phyloP scores from a whole-genome alignment of 176 grass and related monocot genomes.

The Oryza glaberrima region DNA sequence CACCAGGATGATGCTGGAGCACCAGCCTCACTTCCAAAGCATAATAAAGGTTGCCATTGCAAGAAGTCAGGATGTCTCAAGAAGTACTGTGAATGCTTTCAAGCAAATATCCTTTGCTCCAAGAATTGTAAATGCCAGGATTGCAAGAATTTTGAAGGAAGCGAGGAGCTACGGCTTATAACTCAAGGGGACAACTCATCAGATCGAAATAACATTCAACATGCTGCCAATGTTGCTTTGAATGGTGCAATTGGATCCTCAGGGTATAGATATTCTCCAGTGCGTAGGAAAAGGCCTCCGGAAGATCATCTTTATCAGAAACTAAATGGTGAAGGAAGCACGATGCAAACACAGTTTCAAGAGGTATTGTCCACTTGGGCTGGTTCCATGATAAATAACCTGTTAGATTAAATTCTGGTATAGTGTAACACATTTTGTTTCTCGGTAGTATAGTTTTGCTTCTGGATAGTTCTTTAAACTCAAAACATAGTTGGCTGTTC shows the following conservation, averaged over 20 bases:
- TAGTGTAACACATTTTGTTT: not conserved
- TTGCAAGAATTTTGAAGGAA: constrained; percentile 82
- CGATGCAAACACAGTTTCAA: constrained; percentile 28
- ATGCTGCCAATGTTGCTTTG: constrained; percentile 62
- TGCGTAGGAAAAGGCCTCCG: constrained; percentile 44
- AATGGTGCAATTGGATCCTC: constrained; percentile 69
- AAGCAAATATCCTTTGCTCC: constrained; percentile 82
- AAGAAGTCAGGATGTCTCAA: constrained; percentile 82
- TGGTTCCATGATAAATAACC: constrained; percentile 25
- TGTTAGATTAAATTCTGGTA: constrained; percentile 18
- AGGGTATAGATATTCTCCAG: constrained; percentile 48
- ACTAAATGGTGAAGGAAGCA: constrained; percentile 36
- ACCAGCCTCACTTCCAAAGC: constrained; percentile 57
- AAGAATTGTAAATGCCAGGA: constrained; percentile 75
- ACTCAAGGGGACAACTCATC: constrained; percentile 56
- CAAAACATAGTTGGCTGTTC: not conserved
- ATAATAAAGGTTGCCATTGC: constrained; percentile 82
- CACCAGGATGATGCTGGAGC: constrained; percentile 61
- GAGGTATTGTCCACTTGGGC: constrained; percentile 38
- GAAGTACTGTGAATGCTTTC: constrained; percentile 83
- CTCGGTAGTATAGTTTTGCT: not conserved
- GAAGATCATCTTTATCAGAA: constrained; percentile 37
- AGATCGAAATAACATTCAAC: constrained; percentile 55
- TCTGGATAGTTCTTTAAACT: constrained; percentile 18
- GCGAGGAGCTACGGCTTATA: constrained; percentile 57